These are phyloP conservation scores for Dioszegia crocea DNA, from an alignment of 768 basidiomycete species.

Conservation along the genomic window DNA sequence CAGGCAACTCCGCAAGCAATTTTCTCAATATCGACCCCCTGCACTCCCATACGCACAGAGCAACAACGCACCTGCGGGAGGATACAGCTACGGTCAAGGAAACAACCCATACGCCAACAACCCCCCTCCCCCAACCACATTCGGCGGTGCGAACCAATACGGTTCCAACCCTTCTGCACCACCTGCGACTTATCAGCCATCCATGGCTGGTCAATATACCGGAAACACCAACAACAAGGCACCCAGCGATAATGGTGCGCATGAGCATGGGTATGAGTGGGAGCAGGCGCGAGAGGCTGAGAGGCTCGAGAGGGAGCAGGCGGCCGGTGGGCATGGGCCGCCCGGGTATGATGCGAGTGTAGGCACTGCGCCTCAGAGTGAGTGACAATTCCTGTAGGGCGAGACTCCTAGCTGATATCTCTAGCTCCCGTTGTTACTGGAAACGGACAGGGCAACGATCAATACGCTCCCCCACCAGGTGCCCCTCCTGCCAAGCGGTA, in stretches of 20 bases:
- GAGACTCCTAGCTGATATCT: not conserved
- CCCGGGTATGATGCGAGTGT: conserved; percentile 47
- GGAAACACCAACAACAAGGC: conserved; percentile 1
- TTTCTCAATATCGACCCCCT: conserved; percentile 30
- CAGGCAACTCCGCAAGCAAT: conserved; percentile 35
- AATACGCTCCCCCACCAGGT: conserved; percentile 35
- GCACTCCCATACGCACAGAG: conserved; percentile 28
- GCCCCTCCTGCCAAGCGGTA: conserved; percentile 25
- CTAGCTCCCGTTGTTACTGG: conserved; percentile 1
- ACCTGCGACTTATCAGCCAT: conserved; percentile 40
- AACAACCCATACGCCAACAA: conserved; percentile 36
- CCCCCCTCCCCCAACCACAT: conserved; percentile 31
- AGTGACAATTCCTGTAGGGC: conserved; percentile 8
- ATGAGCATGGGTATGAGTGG: conserved; percentile 47
- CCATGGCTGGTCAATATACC: conserved; percentile 8
- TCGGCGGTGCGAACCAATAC: conserved; percentile 20
- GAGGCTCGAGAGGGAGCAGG: conserved; percentile 32
- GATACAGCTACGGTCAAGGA: conserved; percentile 13
- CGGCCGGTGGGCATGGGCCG: conserved; percentile 13
- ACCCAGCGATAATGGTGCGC: conserved; percentile 4
- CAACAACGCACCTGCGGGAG: not conserved
- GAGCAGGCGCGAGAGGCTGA: conserved; percentile 43
- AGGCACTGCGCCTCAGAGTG: conserved; percentile 19
- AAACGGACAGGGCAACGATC: not conserved
- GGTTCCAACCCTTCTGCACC: conserved; percentile 31